These are phyloP conservation scores for Ceriops decandra DNA, from an alignment of 345 rosid species.

Conservation along the genomic window DNA sequence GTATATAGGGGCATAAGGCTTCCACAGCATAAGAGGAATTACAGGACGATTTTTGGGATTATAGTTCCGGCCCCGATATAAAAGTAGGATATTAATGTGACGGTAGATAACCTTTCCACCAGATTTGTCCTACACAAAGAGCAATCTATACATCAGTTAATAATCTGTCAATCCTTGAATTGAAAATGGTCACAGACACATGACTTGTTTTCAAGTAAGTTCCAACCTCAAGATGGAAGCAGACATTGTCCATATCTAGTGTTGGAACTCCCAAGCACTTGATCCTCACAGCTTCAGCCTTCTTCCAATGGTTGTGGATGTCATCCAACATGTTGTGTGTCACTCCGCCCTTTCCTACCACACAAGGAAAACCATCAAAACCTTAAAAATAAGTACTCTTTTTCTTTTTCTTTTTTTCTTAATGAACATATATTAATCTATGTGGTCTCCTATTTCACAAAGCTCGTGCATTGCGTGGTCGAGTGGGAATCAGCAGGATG, in stretches of 20 bases:
- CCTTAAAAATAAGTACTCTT: too few relatives aligned
- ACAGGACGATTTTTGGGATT: constrained; percentile 61
- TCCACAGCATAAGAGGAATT: constrained; percentile 88
- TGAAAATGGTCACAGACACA: not conserved
- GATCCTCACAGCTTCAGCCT: constrained; percentile 85
- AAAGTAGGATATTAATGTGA: constrained; percentile 59
- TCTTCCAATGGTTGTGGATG: constrained; percentile 86
- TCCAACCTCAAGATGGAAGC: constrained; percentile 80
- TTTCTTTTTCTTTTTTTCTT: too few relatives aligned
- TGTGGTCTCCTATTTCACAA: too few relatives aligned
- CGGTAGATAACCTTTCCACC: constrained; percentile 67
- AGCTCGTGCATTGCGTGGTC: too few relatives aligned
- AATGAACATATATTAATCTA: too few relatives aligned
- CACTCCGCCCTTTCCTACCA: constrained; percentile 72
- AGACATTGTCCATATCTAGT: constrained; percentile 84
- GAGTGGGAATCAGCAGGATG: too few relatives aligned
- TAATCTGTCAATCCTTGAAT: constrained; percentile 1
- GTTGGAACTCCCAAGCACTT: constrained; percentile 92
- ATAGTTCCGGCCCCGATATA: constrained; percentile 74
- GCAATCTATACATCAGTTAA: constrained; percentile 31
- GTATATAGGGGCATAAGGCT: constrained; percentile 83
- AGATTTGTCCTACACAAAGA: constrained; percentile 64
- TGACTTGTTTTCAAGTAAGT: not conserved
- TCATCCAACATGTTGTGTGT: constrained; percentile 95
- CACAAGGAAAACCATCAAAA: not conserved